phyloP scores from a whole-genome alignment of 257 asterid species.

The Solanum ossicruentum region DNA sequence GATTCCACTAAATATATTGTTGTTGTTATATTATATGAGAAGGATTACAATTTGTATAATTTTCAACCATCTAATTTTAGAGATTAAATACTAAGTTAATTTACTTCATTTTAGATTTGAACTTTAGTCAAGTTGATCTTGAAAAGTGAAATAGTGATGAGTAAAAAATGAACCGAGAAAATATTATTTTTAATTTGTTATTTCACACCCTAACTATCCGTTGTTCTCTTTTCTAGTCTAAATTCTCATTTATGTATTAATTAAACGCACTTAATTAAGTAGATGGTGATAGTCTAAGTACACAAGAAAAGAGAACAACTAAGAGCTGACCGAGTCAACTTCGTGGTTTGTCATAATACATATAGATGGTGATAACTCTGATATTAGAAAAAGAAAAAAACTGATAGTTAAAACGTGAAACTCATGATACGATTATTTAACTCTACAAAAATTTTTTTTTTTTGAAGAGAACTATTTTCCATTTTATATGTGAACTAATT shows the following conservation, averaged over 20 bases:
- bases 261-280: background rate
- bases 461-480: background rate
- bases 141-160: too few relatives aligned
- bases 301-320: background rate
- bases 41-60: too few relatives aligned
- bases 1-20: too few relatives aligned
- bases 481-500: background rate
- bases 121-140: too few relatives aligned
- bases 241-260: background rate
- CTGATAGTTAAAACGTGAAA: background rate
- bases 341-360: fast-evolving
- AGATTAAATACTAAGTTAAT: too few relatives aligned
- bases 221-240: background rate
- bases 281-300: background rate
- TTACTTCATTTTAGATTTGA: too few relatives aligned
- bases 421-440: background rate
- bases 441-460: background rate
- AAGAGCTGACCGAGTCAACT: too few relatives aligned
- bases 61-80: too few relatives aligned
- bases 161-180: too few relatives aligned
- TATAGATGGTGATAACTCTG: background rate
- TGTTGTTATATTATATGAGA: too few relatives aligned
- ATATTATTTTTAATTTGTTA: too few relatives aligned
- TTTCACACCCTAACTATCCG: background rate
- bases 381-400: background rate